These are phyloP conservation scores for Kazachstania martiniae DNA, from an alignment of 805 yeast genomes.

Conservation along the genomic window DNA sequence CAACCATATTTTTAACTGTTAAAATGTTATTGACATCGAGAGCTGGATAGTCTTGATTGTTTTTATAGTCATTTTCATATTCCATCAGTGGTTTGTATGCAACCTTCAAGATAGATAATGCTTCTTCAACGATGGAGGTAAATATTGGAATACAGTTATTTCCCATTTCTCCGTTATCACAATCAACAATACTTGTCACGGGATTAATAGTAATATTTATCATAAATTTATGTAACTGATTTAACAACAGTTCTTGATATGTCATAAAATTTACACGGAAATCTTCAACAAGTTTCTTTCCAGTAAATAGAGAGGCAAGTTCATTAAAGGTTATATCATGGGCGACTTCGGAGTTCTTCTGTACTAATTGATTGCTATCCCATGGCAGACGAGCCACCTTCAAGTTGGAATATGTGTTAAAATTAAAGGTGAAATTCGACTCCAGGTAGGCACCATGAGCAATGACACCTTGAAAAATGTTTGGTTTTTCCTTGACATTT, in stretches of 20 bases:
- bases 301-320: slow-evolving; percentile 22
- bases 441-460: slow-evolving; percentile 70
- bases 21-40: slow-evolving; percentile 21
- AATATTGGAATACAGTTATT: slow-evolving; percentile 31
- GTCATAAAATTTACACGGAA: slow-evolving; percentile 28
- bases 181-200: slow-evolving; percentile 64
- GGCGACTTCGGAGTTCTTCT: slow-evolving; percentile 8
- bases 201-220: slow-evolving; percentile 82
- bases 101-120: slow-evolving; percentile 21
- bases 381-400: slow-evolving; percentile 48
- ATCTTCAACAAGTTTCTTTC: slow-evolving; percentile 14
- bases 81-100: slow-evolving; percentile 23
- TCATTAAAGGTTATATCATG: slow-evolving; percentile 12
- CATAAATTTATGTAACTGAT: slow-evolving; percentile 66
- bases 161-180: slow-evolving; percentile 69
- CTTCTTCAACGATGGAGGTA: slow-evolving; percentile 26
- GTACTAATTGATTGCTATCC: slow-evolving; percentile 15
- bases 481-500: slow-evolving; percentile 37
- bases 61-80: slow-evolving; percentile 15
- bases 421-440: slow-evolving; percentile 33
- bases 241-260: slow-evolving; percentile 38
- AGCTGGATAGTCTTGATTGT: slow-evolving; percentile 18
- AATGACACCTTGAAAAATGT: slow-evolving; percentile 62
- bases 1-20: slow-evolving; percentile 26
- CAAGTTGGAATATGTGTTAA: slow-evolving; percentile 64